Percentiles rank a stretch among this genome's conserved stretches.
Evolutionary conservation across 169 alveolate species (phyloP).

Genomic region (Perkinsus chesapeaki): DNA sequence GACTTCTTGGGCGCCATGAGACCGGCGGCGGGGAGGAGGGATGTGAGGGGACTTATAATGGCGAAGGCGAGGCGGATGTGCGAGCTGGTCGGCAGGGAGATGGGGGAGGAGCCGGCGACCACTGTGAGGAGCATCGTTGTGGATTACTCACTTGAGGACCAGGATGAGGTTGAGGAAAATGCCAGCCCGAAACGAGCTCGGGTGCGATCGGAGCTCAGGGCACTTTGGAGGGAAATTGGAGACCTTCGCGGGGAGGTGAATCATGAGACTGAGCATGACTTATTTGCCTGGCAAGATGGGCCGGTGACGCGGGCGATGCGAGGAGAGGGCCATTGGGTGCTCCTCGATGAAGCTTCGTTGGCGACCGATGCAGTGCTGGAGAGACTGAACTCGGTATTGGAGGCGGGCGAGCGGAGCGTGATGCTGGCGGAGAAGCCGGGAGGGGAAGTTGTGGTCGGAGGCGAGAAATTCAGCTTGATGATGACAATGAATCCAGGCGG

Average conservation of each 20-base stretch:
- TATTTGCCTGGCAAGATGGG: slow-evolving; percentile 98
- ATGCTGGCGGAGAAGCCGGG: slow-evolving; percentile 53
- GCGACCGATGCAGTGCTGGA: slow-evolving; percentile 98
- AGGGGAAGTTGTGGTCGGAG: slow-evolving; percentile 8
- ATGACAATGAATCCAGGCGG: slow-evolving; percentile 99
- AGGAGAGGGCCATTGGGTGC: slow-evolving; percentile 83
- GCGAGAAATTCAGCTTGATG: slow-evolving; percentile 70
- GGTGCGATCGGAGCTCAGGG: background rate
- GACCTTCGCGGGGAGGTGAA: background rate
- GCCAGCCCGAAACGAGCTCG: background rate
- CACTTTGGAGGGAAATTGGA: background rate
- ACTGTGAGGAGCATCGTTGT: slow-evolving; percentile 28
- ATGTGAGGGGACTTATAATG: slow-evolving; percentile 23
- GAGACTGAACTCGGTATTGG: slow-evolving; percentile 95
- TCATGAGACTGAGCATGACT: slow-evolving; percentile 38
- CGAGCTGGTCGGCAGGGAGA: slow-evolving; percentile 14
- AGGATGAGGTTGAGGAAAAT: slow-evolving; percentile 19
- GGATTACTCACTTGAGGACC: slow-evolving; percentile 24
- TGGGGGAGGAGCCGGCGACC: slow-evolving; percentile 15
- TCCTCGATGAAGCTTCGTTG: slow-evolving; percentile 96
- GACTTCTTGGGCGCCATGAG: slow-evolving; percentile 91
- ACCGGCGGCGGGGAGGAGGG: slow-evolving; percentile 57
- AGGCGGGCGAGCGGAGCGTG: slow-evolving; percentile 59
- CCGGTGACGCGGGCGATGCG: slow-evolving; percentile 92
- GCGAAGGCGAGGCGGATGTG: slow-evolving; percentile 29